phyloP scores from a whole-genome alignment of 1,139 yeast species.

The Meyerozyma elateridarum region DNA sequence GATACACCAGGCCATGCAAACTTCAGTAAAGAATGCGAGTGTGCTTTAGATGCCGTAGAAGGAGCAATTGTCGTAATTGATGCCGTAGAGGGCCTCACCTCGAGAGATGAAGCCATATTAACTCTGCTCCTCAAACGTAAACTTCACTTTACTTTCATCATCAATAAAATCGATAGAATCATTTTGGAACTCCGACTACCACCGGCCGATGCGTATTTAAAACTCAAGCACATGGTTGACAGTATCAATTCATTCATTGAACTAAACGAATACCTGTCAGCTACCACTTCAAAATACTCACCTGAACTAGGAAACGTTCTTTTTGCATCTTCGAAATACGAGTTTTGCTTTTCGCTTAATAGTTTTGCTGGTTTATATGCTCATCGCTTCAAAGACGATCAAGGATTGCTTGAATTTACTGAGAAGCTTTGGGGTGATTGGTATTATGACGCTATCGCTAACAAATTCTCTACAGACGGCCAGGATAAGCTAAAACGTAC shows the following conservation, averaged over 20 bases:
- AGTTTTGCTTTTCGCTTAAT: conserved; percentile 58
- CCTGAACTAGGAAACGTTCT: conserved; percentile 65
- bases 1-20: conserved; percentile 94
- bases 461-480: conserved; percentile 36
- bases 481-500: conserved; percentile 32
- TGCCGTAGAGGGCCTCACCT: conserved; percentile 73
- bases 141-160: conserved; percentile 51
- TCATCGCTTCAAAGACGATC: conserved; percentile 17
- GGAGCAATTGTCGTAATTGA: conserved; percentile 73
- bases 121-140: conserved; percentile 44
- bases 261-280: conserved; percentile 20
- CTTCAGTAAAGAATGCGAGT: conserved; percentile 69
- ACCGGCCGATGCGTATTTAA: conserved; percentile 66
- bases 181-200: conserved; percentile 74
- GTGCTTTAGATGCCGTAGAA: conserved; percentile 58
- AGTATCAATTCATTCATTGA: conserved; percentile 53
- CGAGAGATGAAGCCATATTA: conserved; percentile 45
- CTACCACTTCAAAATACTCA: conserved; percentile 39
- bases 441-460: conserved; percentile 41
- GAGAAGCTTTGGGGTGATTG: conserved; percentile 74
- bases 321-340: conserved; percentile 65
- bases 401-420: conserved; percentile 43
- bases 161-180: conserved; percentile 84
- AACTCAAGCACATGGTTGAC: conserved; percentile 58
- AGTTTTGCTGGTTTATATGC: conserved; percentile 61